A percentile compares a stretch with the other conserved stretches of the same genome.
phyloP scores from a whole-genome alignment of 208 protist genomes.

The Blastocrithidia nonstop region DNA sequence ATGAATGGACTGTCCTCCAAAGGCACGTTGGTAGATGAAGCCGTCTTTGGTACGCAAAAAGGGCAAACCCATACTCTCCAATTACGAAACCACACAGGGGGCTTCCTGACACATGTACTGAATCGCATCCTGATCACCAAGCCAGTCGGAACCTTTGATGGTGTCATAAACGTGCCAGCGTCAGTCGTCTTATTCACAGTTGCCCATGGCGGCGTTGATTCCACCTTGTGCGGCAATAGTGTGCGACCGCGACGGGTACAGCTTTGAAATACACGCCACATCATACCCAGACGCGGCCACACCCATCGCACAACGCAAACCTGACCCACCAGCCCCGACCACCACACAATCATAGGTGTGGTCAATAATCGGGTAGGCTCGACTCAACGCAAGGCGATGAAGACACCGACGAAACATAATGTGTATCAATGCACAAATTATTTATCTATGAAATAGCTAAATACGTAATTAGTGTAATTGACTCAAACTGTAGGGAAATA shows the following conservation, averaged over 20 bases:
- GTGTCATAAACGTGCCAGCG: conserved; percentile 99
- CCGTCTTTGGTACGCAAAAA: conserved; percentile 97
- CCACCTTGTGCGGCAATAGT: conserved; percentile 98
- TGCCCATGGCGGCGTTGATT: conserved; percentile 98
- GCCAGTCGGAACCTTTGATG: conserved; percentile 98
- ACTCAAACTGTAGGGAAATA: no score
- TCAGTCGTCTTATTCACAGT: conserved; percentile 98
- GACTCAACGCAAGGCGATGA: conserved; percentile 31
- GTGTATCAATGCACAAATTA: conserved; percentile 3
- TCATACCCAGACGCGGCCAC: conserved; percentile 95
- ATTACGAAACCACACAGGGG: conserved; percentile 84
- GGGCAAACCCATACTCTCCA: conserved; percentile 97
- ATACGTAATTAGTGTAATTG: neutral
- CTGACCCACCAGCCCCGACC: conserved; percentile 97
- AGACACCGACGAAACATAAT: conserved; percentile 58
- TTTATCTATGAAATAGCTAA: conserved; percentile 2
- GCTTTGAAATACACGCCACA: conserved; percentile 96
- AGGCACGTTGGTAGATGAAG: conserved; percentile 98
- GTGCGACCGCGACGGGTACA: conserved; percentile 98
- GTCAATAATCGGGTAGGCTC: conserved; percentile 93
- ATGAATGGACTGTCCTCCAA: conserved; percentile 96
- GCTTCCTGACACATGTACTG: conserved; percentile 99
- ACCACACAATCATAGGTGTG: conserved; percentile 98
- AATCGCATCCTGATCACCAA: conserved; percentile 98
- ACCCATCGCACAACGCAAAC: conserved; percentile 95